Evolutionary conservation across 176 grass and related monocot species (phyloP).

Genomic region (Poa pratensis): DNA sequence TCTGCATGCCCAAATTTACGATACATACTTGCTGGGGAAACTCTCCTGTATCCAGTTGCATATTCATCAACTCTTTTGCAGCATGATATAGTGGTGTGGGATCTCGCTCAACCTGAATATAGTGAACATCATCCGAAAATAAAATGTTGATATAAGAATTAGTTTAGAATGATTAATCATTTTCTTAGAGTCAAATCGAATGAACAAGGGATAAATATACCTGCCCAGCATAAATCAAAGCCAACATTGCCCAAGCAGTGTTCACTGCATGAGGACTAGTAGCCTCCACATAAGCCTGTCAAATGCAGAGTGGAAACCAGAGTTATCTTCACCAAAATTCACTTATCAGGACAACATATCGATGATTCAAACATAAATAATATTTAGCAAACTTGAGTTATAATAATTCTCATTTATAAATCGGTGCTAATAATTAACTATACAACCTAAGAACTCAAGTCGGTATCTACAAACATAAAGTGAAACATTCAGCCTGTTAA

Average conservation of each 20-base stretch:
- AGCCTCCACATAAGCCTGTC: background rate
- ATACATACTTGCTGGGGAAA: conserved; percentile 60
- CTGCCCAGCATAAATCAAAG: conserved; percentile 22
- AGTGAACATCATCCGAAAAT: background rate
- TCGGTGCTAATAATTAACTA: background rate
- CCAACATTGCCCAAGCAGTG: conserved; percentile 10
- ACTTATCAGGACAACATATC: background rate
- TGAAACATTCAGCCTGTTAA: background rate
- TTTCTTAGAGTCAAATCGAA: background rate
- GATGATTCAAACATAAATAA: background rate
- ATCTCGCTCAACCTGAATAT: conserved; percentile 46
- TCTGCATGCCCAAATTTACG: background rate
- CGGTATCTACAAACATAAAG: background rate
- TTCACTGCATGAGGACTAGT: background rate
- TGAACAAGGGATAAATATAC: background rate
- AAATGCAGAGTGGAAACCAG: background rate
- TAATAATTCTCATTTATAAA: background rate
- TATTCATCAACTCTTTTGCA: conserved; percentile 61
- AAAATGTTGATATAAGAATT: too few species aligned
- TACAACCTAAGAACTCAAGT: background rate
- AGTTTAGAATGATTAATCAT: background rate
- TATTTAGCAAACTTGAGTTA: background rate
- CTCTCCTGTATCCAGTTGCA: conserved; percentile 52
- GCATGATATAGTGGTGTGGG: conserved; percentile 49
- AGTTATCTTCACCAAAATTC: conserved; percentile 17